Conservation (phyloP, 257 asterid genomes). For the Cinchona pubescens region DNA sequence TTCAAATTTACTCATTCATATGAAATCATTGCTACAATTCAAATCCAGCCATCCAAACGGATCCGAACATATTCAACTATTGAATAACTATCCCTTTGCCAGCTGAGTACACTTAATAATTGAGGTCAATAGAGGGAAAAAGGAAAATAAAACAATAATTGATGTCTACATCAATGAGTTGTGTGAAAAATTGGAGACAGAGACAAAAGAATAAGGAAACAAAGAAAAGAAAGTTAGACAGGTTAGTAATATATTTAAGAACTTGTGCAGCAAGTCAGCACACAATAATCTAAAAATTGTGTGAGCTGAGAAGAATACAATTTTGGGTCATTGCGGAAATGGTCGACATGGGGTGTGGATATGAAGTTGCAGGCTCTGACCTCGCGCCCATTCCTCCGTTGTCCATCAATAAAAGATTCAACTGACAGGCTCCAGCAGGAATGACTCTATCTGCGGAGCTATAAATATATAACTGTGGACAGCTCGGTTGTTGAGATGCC, state of each 20-base stretch:
- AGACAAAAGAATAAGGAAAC: not conserved
- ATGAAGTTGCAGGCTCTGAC: slow-evolving; percentile 84
- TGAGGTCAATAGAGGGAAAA: not conserved
- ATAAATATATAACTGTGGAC: slow-evolving; percentile 89
- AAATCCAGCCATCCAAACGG: no score
- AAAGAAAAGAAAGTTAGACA: slow-evolving; percentile 17
- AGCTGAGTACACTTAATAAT: slow-evolving; percentile 8
- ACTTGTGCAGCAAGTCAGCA: slow-evolving; percentile 49
- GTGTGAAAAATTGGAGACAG: not conserved
- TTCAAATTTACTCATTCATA: no score
- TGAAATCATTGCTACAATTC: no score
- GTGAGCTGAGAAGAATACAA: slow-evolving; percentile 84
- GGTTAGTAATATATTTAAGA: slow-evolving; percentile 35
- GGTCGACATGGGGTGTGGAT: slow-evolving; percentile 90
- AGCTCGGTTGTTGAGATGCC: slow-evolving; percentile 73
- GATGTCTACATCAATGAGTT: not conserved
- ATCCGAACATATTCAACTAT: not conserved
- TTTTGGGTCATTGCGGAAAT: slow-evolving; percentile 71
- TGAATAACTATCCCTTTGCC: not conserved
- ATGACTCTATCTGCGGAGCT: slow-evolving; percentile 96
- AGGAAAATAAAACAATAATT: not conserved
- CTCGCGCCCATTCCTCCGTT: slow-evolving; percentile 59
- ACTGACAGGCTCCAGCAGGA: slow-evolving; percentile 66
- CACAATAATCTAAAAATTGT: slow-evolving; percentile 69
- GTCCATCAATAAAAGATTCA: slow-evolving; percentile 82